A percentile compares a stretch with the other conserved stretches of the same genome.
phyloP scores from a whole-genome alignment of 1,284 basidiomycete genomes.

The Cutaneotrichosporon sp. region DNA sequence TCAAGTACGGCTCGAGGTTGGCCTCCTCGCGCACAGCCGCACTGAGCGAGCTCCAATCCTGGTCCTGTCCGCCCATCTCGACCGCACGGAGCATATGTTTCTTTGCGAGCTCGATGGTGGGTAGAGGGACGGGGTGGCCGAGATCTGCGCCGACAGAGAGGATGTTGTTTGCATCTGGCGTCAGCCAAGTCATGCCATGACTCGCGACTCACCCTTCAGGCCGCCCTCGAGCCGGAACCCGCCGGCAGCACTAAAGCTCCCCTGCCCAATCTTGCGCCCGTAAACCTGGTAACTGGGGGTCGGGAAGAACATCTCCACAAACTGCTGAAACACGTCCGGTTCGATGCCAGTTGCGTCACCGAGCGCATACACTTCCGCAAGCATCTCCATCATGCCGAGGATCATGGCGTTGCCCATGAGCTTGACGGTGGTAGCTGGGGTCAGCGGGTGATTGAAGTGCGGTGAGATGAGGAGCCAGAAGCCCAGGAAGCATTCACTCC shows the following conservation, averaged over 20 bases:
- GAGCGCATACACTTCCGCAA: slow-evolving; percentile 44
- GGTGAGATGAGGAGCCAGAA: background rate
- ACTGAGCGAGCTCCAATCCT: slow-evolving; percentile 35
- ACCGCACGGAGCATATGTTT: slow-evolving; percentile 33
- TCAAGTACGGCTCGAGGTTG: slow-evolving; percentile 28
- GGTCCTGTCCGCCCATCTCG: slow-evolving; percentile 29
- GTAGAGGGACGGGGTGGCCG: slow-evolving; percentile 31
- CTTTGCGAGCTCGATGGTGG: slow-evolving; percentile 33
- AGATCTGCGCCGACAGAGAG: slow-evolving; percentile 27
- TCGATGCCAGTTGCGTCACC: slow-evolving; percentile 39
- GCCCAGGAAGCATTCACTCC: background rate
- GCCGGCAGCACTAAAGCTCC: slow-evolving; percentile 29
- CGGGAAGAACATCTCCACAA: slow-evolving; percentile 40
- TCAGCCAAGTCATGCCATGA: background rate
- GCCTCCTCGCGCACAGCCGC: slow-evolving; percentile 30
- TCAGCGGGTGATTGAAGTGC: slow-evolving; percentile 2
- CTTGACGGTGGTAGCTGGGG: slow-evolving; percentile 40
- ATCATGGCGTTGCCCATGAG: slow-evolving; percentile 45
- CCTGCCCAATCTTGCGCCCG: slow-evolving; percentile 43
- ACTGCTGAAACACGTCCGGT: slow-evolving; percentile 29
- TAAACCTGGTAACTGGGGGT: slow-evolving; percentile 43
- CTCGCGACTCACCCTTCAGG: slow-evolving; percentile 36
- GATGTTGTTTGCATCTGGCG: slow-evolving; percentile 26
- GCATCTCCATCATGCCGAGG: slow-evolving; percentile 44
- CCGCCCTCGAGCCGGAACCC: slow-evolving; percentile 43